phyloP scores from a whole-genome alignment of 2,329 filamentous ascomycete species.

The Falciphora oryzae region DNA sequence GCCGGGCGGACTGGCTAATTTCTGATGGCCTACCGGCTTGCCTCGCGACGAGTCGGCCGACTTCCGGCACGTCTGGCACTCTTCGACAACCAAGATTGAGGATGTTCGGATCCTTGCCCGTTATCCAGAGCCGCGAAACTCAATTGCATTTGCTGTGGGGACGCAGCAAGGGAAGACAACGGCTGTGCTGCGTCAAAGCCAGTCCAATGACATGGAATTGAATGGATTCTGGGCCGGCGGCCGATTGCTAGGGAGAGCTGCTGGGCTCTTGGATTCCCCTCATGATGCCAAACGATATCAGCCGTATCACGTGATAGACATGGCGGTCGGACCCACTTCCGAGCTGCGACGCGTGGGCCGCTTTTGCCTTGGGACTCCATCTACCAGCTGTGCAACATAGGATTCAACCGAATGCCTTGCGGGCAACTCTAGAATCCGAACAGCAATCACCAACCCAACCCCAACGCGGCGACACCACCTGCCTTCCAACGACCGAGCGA shows the following conservation, averaged over 20 bases:
- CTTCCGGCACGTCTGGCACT: neutral
- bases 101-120: neutral
- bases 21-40: neutral
- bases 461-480: neutral
- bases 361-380: conserved; percentile 9
- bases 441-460: neutral
- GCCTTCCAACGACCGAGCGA: neutral
- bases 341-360: conserved; percentile 8
- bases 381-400: conserved; percentile 2
- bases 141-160: neutral
- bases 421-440: neutral
- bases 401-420: neutral
- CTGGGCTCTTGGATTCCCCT: neutral
- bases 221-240: neutral
- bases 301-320: neutral
- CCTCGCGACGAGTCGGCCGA: too few relatives aligned
- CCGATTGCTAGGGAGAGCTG: too few relatives aligned
- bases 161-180: neutral
- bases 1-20: neutral
- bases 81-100: neutral
- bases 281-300: neutral
- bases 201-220: neutral
- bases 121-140: neutral
- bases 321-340: neutral
- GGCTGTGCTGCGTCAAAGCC: neutral